Evolutionary conservation across 768 basidiomycete genomes (phyloP).

Genomic region (Lactifluus subvellereus): DNA sequence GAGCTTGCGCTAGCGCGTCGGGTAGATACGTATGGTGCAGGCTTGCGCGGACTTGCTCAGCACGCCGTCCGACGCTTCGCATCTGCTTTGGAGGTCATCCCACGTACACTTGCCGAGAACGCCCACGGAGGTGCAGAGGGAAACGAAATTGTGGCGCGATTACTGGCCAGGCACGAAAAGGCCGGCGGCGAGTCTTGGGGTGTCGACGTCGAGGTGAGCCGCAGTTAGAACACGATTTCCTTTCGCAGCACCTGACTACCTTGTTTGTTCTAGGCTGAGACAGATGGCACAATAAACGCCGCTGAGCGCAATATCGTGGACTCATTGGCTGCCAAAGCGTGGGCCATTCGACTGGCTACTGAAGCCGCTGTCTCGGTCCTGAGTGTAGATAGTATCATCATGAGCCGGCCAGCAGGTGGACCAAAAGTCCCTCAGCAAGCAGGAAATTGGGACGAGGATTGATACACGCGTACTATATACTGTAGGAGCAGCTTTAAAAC

Average conservation of each 20-base stretch:
- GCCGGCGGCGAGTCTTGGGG: conserved; percentile 72
- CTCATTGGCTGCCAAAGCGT: conserved; percentile 82
- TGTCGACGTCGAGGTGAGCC: conserved; percentile 79
- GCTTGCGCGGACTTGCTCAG: conserved; percentile 86
- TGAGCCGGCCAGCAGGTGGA: conserved; percentile 89
- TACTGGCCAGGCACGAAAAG: conserved; percentile 88
- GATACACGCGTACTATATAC: not conserved
- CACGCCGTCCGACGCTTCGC: conserved; percentile 91
- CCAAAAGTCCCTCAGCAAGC: conserved; percentile 84
- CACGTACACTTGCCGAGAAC: conserved; percentile 90
- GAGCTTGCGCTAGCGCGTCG: conserved; percentile 88
- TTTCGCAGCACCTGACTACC: conserved; percentile 5
- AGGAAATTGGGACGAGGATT: conserved; percentile 83
- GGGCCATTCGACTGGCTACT: conserved; percentile 87
- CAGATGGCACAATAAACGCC: conserved; percentile 67
- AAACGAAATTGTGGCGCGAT: conserved; percentile 81
- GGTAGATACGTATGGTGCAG: conserved; percentile 81
- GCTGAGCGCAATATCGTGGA: conserved; percentile 68
- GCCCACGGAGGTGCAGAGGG: conserved; percentile 87
- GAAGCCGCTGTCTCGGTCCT: conserved; percentile 89
- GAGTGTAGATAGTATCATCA: conserved; percentile 96
- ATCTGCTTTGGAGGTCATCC: conserved; percentile 85
- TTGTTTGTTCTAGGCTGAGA: conserved; percentile 50
- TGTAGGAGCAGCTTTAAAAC: not conserved
- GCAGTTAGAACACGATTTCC: not conserved